Conservation (phyloP, 768 basidiomycete genomes). For the Fistulinella prunicolor region DNA sequence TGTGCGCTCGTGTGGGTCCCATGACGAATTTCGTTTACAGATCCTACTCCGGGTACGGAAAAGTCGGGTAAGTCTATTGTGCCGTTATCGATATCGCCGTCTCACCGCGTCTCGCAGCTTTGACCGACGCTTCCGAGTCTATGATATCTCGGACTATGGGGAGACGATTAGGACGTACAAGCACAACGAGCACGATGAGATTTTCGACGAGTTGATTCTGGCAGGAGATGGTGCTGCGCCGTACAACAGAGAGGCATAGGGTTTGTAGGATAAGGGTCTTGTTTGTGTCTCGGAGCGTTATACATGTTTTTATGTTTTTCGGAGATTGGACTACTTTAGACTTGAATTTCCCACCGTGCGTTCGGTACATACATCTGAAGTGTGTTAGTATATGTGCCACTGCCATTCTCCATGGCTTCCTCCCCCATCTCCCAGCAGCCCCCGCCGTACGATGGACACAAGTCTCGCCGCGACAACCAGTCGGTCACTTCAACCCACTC, state of each 20-base stretch:
- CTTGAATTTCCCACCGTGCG: conserved; percentile 16
- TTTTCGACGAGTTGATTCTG: conserved; percentile 63
- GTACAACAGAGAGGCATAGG: too few species aligned
- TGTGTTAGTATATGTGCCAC: conserved; percentile 17
- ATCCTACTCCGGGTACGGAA: conserved; percentile 82
- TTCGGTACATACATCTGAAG: too few species aligned
- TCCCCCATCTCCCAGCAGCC: conserved; percentile 14
- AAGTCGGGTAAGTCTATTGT: conserved; percentile 53
- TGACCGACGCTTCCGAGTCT: conserved; percentile 88
- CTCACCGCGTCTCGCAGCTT: conserved; percentile 48
- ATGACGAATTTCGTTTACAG: conserved; percentile 31
- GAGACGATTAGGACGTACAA: conserved; percentile 92
- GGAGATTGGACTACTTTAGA: not conserved
- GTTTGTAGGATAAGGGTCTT: too few species aligned
- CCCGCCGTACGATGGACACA: conserved; percentile 33
- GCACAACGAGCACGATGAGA: conserved; percentile 65
- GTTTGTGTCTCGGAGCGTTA: too few species aligned
- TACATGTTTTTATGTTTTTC: not conserved
- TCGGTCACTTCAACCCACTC: conserved; percentile 49
- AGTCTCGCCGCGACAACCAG: conserved; percentile 51
- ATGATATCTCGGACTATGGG: conserved; percentile 83
- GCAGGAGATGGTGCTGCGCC: conserved; percentile 48
- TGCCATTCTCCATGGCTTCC: conserved; percentile 18
- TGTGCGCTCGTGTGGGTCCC: not conserved
- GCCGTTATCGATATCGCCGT: not conserved